Percentiles rank a stretch among this genome's conserved stretches.
Evolutionary conservation across 305 asterid species (phyloP).

Genomic region (Stenogyne calaminthoides): DNA sequence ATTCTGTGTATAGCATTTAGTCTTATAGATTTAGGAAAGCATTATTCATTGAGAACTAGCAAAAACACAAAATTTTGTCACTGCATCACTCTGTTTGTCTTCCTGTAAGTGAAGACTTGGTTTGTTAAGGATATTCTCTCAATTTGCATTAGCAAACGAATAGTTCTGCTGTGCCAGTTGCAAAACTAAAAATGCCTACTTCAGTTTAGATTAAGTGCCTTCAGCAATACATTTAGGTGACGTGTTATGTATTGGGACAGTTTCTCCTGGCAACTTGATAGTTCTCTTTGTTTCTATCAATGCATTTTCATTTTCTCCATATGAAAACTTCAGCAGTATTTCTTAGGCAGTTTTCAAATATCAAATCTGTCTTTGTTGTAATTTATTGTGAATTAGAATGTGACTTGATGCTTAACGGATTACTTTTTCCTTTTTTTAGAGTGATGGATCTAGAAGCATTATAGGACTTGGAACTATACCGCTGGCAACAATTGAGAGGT

Average conservation of each 20-base stretch:
- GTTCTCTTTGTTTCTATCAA: not conserved
- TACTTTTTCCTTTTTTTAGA: slow-evolving; percentile 51
- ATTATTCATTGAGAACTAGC: not conserved
- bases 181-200: not conserved
- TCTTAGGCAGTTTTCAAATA: not conserved
- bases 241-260: not conserved
- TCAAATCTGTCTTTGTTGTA: not conserved
- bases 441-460: slow-evolving; percentile 87
- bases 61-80: not conserved
- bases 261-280: not conserved
- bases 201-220: not conserved
- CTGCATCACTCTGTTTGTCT: not conserved
- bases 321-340: not conserved
- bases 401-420: slow-evolving; percentile 12
- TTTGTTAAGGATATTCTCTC: not conserved
- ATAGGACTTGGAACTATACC: slow-evolving; percentile 92
- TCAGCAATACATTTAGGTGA: not conserved
- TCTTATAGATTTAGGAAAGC: not conserved
- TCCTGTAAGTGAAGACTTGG: not conserved
- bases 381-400: slow-evolving; percentile 8
- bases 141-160: not conserved
- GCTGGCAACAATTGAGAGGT: slow-evolving; percentile 84
- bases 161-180: not conserved
- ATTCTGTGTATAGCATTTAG: not conserved
- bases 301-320: not conserved